These are phyloP conservation scores for Geosmithia putterillii DNA, from an alignment of 2,329 filamentous ascomycete genomes.

Conservation along the genomic window DNA sequence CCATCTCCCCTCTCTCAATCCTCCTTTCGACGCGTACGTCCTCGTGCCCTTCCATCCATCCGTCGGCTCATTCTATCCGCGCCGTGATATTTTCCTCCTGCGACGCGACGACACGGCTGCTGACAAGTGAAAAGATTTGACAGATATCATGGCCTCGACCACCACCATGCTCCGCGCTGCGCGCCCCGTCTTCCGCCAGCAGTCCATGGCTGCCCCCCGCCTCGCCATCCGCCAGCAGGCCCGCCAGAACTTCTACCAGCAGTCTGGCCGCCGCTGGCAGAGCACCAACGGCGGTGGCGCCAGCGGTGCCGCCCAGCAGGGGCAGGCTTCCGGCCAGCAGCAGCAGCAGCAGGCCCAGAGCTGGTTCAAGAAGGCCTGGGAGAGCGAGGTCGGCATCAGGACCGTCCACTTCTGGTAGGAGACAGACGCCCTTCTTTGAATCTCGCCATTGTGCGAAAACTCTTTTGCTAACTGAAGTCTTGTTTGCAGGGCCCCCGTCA, in stretches of 20 bases:
- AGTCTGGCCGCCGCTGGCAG: slow-evolving; percentile 46
- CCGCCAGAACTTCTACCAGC: slow-evolving; percentile 25
- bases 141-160: slow-evolving; percentile 27
- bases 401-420: slow-evolving; percentile 95
- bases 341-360: slow-evolving; percentile 27
- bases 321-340: slow-evolving; percentile 61
- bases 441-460: background rate
- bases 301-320: slow-evolving; percentile 11
- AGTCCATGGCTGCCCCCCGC: slow-evolving; percentile 18
- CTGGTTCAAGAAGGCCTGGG: slow-evolving; percentile 71
- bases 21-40: background rate
- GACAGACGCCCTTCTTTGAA: background rate
- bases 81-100: too few relatives aligned
- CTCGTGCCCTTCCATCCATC: too few relatives aligned
- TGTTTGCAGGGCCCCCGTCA: slow-evolving; percentile 67
- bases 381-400: slow-evolving; percentile 71
- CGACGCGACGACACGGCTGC: background rate
- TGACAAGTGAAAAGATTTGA: background rate
- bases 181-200: slow-evolving; percentile 43
- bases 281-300: slow-evolving; percentile 39
- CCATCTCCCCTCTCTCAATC: background rate
- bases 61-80: too few relatives aligned
- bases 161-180: slow-evolving; percentile 39
- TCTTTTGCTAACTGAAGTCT: background rate
- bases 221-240: slow-evolving; percentile 23